Evolutionary conservation across 345 rosid species (phyloP).

Genomic region (Acer campestre): DNA sequence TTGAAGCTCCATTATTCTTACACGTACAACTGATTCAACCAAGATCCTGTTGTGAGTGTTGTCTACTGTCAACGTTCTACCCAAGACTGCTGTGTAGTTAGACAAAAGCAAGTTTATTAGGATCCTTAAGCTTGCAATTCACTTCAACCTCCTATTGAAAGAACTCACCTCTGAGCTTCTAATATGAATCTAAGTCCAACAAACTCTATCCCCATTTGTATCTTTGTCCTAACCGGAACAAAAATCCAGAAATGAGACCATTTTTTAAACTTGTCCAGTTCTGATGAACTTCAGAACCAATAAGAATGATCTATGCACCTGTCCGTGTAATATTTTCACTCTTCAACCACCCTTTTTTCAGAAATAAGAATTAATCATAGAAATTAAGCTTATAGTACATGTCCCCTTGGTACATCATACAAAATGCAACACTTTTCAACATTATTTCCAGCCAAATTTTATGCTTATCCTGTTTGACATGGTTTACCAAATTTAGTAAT

Average conservation of each 20-base stretch:
- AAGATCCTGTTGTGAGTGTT: neutral
- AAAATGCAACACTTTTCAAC: too few relatives aligned
- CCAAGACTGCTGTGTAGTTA: neutral
- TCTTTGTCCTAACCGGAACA: neutral
- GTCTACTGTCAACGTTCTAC: slow-evolving; percentile 2
- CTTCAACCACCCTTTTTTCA: neutral
- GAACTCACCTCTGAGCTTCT: neutral
- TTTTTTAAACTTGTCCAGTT: neutral
- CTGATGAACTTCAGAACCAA: neutral
- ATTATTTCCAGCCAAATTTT: neutral
- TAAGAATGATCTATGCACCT: neutral
- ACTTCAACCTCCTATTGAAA: neutral
- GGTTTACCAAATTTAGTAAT: neutral
- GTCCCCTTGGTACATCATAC: neutral
- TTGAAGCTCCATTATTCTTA: neutral
- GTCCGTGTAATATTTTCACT: neutral
- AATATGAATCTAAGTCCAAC: neutral
- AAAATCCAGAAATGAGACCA: neutral
- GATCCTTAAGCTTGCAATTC: neutral
- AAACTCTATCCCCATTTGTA: neutral
- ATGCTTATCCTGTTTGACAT: neutral
- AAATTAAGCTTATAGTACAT: neutral
- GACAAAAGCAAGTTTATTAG: neutral
- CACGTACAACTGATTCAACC: neutral
- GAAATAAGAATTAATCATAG: neutral